Conservation (phyloP, 2,329 filamentous ascomycete genomes). For the Exophiala dermatitidis region DNA sequence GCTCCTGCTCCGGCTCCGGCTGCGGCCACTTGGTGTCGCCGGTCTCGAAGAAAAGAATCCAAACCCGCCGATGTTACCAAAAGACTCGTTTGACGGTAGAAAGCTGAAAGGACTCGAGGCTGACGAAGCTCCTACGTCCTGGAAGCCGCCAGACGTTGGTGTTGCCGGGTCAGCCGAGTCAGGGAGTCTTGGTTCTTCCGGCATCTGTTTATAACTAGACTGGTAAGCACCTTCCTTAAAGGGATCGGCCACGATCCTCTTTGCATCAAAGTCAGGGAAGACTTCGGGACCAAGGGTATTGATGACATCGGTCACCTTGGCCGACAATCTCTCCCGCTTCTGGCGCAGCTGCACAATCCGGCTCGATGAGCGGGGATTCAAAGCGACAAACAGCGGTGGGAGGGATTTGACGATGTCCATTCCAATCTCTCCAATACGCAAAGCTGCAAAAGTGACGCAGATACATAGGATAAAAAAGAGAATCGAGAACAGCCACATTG, state of each 20-base stretch:
- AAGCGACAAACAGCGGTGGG: constrained; percentile 73
- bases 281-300: constrained; percentile 93
- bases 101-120: constrained; percentile 34
- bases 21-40: constrained; percentile 68
- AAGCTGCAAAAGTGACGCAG: constrained; percentile 80
- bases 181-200: constrained; percentile 20
- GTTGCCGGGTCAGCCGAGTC: constrained; percentile 32
- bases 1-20: constrained; percentile 62
- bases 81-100: constrained; percentile 81
- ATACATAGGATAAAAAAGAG: constrained; percentile 76
- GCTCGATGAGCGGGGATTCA: constrained; percentile 77
- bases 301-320: constrained; percentile 82
- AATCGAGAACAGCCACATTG: constrained; percentile 68
- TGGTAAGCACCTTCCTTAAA: constrained; percentile 35
- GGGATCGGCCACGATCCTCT: constrained; percentile 56
- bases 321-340: constrained; percentile 65
- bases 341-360: constrained; percentile 71
- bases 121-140: constrained; percentile 27
- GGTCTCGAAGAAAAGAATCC: constrained; percentile 86
- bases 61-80: constrained; percentile 79
- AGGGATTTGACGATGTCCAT: constrained; percentile 98
- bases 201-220: constrained; percentile 24
- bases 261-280: constrained; percentile 88
- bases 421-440: constrained; percentile 93
- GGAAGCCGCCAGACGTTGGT: constrained; percentile 26